Base-by-base conservation (phyloP, 805 yeast genomes). In the Wickerhamiella brachini region DNA sequence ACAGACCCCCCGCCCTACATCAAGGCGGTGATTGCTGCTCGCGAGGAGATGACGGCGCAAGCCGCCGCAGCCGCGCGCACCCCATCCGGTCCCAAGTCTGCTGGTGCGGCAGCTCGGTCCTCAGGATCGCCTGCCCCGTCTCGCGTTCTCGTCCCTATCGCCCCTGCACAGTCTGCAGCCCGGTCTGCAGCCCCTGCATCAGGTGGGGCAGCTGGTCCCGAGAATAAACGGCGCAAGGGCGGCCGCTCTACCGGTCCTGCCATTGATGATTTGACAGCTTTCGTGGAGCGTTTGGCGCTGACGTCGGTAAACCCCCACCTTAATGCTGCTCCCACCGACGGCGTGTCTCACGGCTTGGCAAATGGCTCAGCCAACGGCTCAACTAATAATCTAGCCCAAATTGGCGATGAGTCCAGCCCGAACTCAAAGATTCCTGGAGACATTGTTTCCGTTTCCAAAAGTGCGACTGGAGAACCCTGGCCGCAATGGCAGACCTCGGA, bases 401-500 rank as follows among this genome's bases (percentile, higher is more conserved):
- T 5, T 8, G 41, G 9, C 20, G 20, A 17, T n/a, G n/a, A n/a
- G n/a, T n/a, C n/a, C 41, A 18, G 4, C 6, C 20, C 41, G 41
- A 17, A 5, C 17, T 15, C 41, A 13, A 17, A 37, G 41, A 18
- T 5, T 7, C 41, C 41, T 20, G 41, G 41, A 3, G 41, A 37
- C 20, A 37, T 37, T 17, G 20, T 37, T 17, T 2, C 17, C 2
- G 3, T 2, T 5, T 15, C 20, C 20, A 37, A 41, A 20, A 17
- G 46, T 54, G 12, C 23, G 2, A 3, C 47, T 18, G 37, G 37
- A 13, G 22, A 49, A 12, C 56, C 54, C 2, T 53, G 58, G 56
- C 62, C 62, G 9, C 34, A 21, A 4, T 58, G 62, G 62, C 10
- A 8, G 61, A 54, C 44, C 24, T 18, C 12, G 29, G 53, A 7